Percentiles rank a stretch among this genome's conserved stretches.
These are phyloP conservation scores for Margaritispora aquatica DNA, from an alignment of 495 filamentous ascomycete species.

Conservation along the genomic window DNA sequence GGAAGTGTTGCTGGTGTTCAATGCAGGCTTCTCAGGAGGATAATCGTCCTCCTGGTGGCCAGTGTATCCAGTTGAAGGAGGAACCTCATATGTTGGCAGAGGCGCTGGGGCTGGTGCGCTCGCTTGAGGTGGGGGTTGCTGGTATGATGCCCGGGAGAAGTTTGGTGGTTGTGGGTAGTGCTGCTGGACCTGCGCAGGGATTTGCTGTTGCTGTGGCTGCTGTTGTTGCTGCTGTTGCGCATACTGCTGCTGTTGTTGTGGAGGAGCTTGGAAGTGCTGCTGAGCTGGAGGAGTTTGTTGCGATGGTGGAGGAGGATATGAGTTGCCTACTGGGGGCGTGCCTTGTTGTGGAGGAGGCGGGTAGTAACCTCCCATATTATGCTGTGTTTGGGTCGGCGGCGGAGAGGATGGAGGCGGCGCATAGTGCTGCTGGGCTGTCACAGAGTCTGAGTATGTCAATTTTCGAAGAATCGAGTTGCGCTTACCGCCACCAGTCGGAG, in stretches of 20 bases:
- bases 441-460: constrained; percentile 4
- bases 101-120: constrained; percentile 10
- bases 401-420: constrained; percentile 29
- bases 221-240: constrained; percentile 23
- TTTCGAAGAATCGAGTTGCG: neutral
- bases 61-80: constrained; percentile 14
- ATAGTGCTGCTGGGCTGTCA: constrained; percentile 29
- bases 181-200: constrained; percentile 37
- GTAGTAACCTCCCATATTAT: constrained; percentile 23
- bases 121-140: constrained; percentile 15
- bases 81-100: constrained; percentile 23
- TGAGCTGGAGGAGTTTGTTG: constrained; percentile 28
- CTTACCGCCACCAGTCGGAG: constrained; percentile 18
- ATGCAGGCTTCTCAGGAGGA: constrained; percentile 20
- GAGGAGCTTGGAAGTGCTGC: constrained; percentile 20
- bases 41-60: constrained; percentile 20
- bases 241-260: constrained; percentile 2
- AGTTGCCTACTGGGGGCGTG: constrained; percentile 22
- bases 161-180: constrained; percentile 26
- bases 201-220: constrained; percentile 24
- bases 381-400: constrained; percentile 16
- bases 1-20: constrained; percentile 24
- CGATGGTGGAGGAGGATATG: constrained; percentile 30
- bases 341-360: constrained; percentile 28
- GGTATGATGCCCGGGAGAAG: constrained; percentile 21